Base-by-base conservation (phyloP, 192 early-diverging fungal genomes). In the Coemansia sp. region DNA sequence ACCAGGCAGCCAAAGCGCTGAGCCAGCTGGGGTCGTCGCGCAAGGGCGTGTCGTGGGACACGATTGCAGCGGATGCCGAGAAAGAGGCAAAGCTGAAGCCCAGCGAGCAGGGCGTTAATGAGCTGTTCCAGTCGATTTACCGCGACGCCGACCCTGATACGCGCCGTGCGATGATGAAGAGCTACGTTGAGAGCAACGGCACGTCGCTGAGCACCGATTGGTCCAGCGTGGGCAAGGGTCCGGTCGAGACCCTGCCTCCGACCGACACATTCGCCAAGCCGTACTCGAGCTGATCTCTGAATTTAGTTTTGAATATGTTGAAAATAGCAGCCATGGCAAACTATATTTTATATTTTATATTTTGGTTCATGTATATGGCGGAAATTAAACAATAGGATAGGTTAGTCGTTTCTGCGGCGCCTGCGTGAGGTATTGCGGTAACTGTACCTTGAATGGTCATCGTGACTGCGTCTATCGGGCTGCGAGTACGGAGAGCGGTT, bases 131-230 rank as follows among this genome's bases (percentile, higher is more conserved):
- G 67, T 79, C 89, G 35, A 93, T 99, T 56, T 99, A 95, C 75
- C 87, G 86, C 61, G 92, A 95, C 70, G 93, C 94, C 0, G 90
- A 87, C 65, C 89, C 91, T 19, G 91, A 99, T 51, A 90, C 92
- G 7, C 84, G 84, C 55, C 83, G 91, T 17, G 96, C 97, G 0
- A 98, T 99, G 97, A 89, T 97, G 86, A 99, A 99, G 84, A 93
- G 91, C 70, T 99, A 92, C 73, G 84, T 89, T 4, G 97, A 99
- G 74, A 93, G 90, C 76, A 93, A 93, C 57, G 97, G 97, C 23
- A 99, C 97, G 0, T 87, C 87, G 54, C 83, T 99, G 37, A 91
- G 88, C 58, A 99, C 96, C 29, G 96, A 99, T 74, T 99, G 96
- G 96, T 83, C 80, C 29, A 93, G 95, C 77, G 94, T 99, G 43